Percentiles rank a stretch among this genome's conserved stretches.
Conservation (phyloP, 169 alveolate species). For the Babesia ovis region DNA sequence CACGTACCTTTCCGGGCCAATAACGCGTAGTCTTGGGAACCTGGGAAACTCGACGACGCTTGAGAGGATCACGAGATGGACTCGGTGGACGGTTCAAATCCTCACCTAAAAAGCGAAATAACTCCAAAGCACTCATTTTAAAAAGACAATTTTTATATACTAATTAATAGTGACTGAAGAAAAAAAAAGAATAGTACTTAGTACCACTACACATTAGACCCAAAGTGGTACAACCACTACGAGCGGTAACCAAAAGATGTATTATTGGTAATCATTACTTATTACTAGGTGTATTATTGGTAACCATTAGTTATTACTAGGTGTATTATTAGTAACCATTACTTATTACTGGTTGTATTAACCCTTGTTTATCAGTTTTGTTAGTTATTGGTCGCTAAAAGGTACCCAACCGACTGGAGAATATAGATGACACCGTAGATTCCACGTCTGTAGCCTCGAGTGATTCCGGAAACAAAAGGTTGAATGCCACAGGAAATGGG, state of each 20-base stretch:
- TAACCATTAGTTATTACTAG: no score
- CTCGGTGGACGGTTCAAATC: slow-evolving; percentile 57
- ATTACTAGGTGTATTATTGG: no score
- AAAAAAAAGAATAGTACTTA: no score
- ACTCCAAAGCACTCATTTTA: slow-evolving; percentile 59
- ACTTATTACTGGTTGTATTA: no score
- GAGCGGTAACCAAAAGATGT: no score
- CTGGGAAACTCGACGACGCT: slow-evolving; percentile 46
- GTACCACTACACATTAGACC: no score
- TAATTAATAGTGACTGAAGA: neutral
- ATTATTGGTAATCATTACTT: no score
- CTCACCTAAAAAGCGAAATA: slow-evolving; percentile 60
- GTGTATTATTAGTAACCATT: no score
- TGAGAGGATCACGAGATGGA: slow-evolving; percentile 47
- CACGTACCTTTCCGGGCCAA: slow-evolving; percentile 71
- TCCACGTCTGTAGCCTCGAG: slow-evolving; percentile 41
- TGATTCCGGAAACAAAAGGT: slow-evolving; percentile 51
- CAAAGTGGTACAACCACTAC: no score
- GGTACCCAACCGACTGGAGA: slow-evolving; percentile 33
- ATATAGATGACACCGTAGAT: slow-evolving; percentile 24
- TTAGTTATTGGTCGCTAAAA: slow-evolving; percentile 16
- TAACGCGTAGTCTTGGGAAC: slow-evolving; percentile 35
- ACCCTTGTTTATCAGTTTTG: no score
- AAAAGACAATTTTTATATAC: neutral
- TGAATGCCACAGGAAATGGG: slow-evolving; percentile 32